Evolutionary conservation across 768 basidiomycete species (phyloP).

Genomic region (Trametes elegans): DNA sequence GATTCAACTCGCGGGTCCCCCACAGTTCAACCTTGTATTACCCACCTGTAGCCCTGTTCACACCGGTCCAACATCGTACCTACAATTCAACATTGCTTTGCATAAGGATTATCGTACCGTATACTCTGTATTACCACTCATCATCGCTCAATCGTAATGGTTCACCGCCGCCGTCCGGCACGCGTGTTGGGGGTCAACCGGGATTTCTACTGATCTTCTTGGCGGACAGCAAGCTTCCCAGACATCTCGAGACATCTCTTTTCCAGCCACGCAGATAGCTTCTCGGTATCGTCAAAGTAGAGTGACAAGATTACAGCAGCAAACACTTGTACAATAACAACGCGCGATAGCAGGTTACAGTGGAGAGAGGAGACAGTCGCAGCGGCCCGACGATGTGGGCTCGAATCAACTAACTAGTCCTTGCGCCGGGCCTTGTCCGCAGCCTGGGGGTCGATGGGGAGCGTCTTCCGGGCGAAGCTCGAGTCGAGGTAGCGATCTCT

Average conservation of each 20-base stretch:
- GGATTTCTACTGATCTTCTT: too few relatives aligned
- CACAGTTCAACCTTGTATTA: conserved; percentile 27
- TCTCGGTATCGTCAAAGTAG: too few relatives aligned
- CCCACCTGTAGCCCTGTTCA: conserved; percentile 8
- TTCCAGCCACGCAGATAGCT: neutral
- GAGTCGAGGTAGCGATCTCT: conserved; percentile 50
- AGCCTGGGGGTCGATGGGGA: conserved; percentile 62
- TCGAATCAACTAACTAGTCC: conserved; percentile 38
- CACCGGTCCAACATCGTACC: conserved; percentile 18
- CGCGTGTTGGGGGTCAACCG: too few relatives aligned
- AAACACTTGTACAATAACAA: neutral
- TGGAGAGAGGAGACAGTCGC: conserved; percentile 19
- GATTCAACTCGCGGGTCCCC: conserved; percentile 49
- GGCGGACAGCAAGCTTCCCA: too few relatives aligned
- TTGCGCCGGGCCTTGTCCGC: conserved; percentile 60
- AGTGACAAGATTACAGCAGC: conserved; percentile 1
- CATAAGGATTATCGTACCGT: neutral
- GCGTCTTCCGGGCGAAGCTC: conserved; percentile 51
- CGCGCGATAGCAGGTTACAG: conserved; percentile 2
- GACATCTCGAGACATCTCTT: too few relatives aligned
- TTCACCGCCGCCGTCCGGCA: too few relatives aligned
- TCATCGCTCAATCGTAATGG: neutral
- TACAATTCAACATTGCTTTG: conserved; percentile 27
- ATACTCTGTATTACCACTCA: conserved; percentile 9
- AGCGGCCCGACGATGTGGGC: conserved; percentile 20